These are phyloP conservation scores for Xylariaceae sp. DNA, from an alignment of 2,329 filamentous ascomycete genomes.

Conservation along the genomic window DNA sequence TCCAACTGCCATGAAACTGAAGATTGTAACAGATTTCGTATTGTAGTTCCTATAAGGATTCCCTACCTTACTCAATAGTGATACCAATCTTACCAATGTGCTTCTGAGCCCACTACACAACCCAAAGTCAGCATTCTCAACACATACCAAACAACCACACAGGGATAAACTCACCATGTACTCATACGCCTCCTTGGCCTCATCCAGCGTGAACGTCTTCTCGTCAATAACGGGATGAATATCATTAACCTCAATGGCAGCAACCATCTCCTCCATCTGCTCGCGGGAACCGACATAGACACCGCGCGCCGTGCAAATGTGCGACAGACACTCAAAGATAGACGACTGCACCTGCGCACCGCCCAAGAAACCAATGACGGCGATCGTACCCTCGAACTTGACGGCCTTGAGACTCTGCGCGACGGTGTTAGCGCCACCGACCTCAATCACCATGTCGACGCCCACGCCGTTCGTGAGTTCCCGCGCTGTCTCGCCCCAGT, in stretches of 20 bases:
- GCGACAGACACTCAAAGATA: slow-evolving; percentile 46
- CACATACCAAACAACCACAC: too few species aligned
- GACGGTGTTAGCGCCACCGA: slow-evolving; percentile 42
- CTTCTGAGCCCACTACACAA: slow-evolving; percentile 41
- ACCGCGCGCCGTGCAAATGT: slow-evolving; percentile 38
- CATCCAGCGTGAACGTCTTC: slow-evolving; percentile 36
- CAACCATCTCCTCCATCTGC: slow-evolving; percentile 41
- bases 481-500: slow-evolving; percentile 43
- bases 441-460: slow-evolving; percentile 45
- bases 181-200: slow-evolving; percentile 43
- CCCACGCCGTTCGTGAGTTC: slow-evolving; percentile 40
- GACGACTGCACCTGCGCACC: slow-evolving; percentile 42
- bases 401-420: slow-evolving; percentile 42
- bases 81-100: slow-evolving; percentile 54
- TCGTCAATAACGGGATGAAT: slow-evolving; percentile 40
- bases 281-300: slow-evolving; percentile 38
- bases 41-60: neutral
- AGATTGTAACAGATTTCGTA: neutral
- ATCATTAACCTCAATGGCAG: slow-evolving; percentile 38
- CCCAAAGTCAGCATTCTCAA: slow-evolving; percentile 6
- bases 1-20: neutral
- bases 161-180: slow-evolving; percentile 40
- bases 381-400: slow-evolving; percentile 43
- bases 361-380: slow-evolving; percentile 39
- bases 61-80: slow-evolving; percentile 35